phyloP scores from a whole-genome alignment of 345 rosid species.

The Acer saccharum region DNA sequence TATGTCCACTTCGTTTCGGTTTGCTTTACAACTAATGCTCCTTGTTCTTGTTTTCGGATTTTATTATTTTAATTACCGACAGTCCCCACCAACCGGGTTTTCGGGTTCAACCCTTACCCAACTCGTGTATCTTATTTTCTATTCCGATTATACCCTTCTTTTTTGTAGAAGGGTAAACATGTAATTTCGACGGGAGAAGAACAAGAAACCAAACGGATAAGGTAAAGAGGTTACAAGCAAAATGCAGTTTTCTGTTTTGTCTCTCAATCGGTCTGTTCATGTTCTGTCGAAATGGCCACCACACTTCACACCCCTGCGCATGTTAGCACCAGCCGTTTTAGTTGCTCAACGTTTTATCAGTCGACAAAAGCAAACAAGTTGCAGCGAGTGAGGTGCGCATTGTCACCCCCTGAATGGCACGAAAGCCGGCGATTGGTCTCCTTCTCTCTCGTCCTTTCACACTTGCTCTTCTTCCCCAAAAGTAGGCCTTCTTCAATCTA shows the following conservation, averaged over 20 bases:
- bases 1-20: constrained; percentile 28
- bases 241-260: no score
- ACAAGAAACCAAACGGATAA: constrained; percentile 17
- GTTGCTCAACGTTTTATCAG: background rate
- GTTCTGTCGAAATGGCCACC: constrained; percentile 30
- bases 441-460: constrained; percentile 55
- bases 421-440: constrained; percentile 64
- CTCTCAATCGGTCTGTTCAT: background rate
- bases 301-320: constrained; percentile 32
- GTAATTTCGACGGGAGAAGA: background rate
- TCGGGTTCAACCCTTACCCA: constrained; percentile 14
- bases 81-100: constrained; percentile 16
- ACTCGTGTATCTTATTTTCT: no score
- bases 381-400: constrained; percentile 30
- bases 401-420: constrained; percentile 37
- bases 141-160: constrained; percentile 5
- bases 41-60: no score
- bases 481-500: constrained; percentile 28
- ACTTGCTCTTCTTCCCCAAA: constrained; percentile 40
- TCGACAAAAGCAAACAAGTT: constrained; percentile 7
- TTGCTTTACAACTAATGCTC: constrained; percentile 16
- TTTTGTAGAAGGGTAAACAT: background rate
- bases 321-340: constrained; percentile 18
- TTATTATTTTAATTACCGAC: constrained; percentile 22
- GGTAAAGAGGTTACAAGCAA: background rate